phyloP scores from a whole-genome alignment of 768 basidiomycete species.

The Podaxis sp. region DNA sequence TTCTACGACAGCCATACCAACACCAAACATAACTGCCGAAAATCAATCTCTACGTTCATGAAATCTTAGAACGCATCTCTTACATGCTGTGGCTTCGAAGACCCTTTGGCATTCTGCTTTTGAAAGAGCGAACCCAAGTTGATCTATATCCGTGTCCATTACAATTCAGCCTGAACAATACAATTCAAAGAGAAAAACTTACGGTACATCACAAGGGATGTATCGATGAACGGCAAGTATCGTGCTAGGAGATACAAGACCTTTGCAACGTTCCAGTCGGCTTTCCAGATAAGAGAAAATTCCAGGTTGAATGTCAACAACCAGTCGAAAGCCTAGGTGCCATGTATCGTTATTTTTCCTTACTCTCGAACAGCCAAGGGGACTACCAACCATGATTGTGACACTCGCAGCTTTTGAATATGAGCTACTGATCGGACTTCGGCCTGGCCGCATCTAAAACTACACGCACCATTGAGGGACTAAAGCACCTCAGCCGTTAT shows the following conservation, averaged over 20 bases:
- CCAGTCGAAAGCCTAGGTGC: slow-evolving; percentile 12
- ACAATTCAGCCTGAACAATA: background rate
- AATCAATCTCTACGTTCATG: background rate
- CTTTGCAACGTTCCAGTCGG: slow-evolving; percentile 9
- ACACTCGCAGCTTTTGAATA: background rate
- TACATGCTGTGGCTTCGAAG: background rate
- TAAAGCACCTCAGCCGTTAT: background rate
- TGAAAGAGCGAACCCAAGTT: background rate
- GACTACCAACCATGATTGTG: background rate
- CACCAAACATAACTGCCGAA: background rate
- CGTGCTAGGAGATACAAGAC: slow-evolving; percentile 13
- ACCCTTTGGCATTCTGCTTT: background rate
- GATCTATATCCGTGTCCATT: background rate
- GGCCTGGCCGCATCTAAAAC: background rate
- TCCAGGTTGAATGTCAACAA: slow-evolving; percentile 9
- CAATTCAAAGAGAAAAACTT: background rate
- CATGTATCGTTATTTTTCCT: background rate
- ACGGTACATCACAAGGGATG: background rate
- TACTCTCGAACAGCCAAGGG: background rate
- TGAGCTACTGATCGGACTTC: background rate
- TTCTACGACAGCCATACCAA: background rate
- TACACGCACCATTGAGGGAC: background rate
- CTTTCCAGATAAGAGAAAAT: slow-evolving; percentile 10
- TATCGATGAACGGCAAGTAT: slow-evolving; percentile 11
- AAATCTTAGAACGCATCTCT: background rate